These are phyloP conservation scores for Boletus patriciae DNA, from an alignment of 768 basidiomycete genomes.

Conservation along the genomic window DNA sequence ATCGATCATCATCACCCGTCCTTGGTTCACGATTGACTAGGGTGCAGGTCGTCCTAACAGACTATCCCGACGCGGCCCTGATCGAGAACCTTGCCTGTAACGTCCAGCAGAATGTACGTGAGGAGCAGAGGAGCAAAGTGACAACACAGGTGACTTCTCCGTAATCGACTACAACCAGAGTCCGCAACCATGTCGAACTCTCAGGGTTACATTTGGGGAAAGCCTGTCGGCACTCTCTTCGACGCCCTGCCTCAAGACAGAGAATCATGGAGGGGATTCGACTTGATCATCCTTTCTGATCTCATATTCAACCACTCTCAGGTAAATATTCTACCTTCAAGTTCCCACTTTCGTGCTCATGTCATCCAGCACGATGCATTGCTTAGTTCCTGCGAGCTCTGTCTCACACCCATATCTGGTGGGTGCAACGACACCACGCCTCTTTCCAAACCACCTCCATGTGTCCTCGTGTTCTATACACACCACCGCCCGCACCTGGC, in stretches of 20 bases:
- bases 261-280: constrained; percentile 46
- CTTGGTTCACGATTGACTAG: neutral
- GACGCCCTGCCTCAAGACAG: constrained; percentile 19
- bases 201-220: constrained; percentile 86
- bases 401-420: constrained; percentile 25
- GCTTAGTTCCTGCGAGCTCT: constrained; percentile 65
- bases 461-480: constrained; percentile 81
- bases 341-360: constrained; percentile 1
- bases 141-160: constrained; percentile 37
- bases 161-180: constrained; percentile 29
- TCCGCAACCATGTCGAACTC: neutral
- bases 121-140: constrained; percentile 17
- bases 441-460: constrained; percentile 28
- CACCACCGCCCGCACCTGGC: constrained; percentile 87
- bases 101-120: constrained; percentile 53
- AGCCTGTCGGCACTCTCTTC: constrained; percentile 40
- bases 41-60: constrained; percentile 76
- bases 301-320: constrained; percentile 95
- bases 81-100: constrained; percentile 77
- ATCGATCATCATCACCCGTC: neutral
- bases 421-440: constrained; percentile 9
- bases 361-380: constrained; percentile 72
- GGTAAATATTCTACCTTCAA: constrained; percentile 38
- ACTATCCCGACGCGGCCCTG: constrained; percentile 83
- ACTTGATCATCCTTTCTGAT: constrained; percentile 87